Percentiles rank a stretch among this genome's conserved stretches.
These are phyloP conservation scores for Eucalyptus shirleyi DNA, from an alignment of 345 rosid genomes.

Conservation along the genomic window DNA sequence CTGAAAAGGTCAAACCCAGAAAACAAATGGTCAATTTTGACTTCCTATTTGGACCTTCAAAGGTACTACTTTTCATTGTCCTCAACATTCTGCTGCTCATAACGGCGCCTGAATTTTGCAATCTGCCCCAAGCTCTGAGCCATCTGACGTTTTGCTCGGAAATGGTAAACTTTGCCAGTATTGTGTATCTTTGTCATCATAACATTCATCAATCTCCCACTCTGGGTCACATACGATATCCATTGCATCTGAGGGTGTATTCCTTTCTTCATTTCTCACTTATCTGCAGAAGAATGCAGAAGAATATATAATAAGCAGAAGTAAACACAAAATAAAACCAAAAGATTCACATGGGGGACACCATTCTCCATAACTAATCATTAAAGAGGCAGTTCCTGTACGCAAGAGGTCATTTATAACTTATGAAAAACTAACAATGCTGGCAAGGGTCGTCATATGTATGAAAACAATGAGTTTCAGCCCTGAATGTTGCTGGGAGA, in stretches of 20 bases:
- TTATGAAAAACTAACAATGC: background rate
- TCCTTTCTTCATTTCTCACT: constrained; percentile 74
- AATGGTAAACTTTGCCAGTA: constrained; percentile 77
- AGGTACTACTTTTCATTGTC: background rate
- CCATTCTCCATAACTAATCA: background rate
- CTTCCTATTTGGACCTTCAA: background rate
- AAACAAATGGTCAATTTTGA: background rate
- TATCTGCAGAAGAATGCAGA: constrained; percentile 4
- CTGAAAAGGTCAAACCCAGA: background rate
- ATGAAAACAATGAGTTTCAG: background rate
- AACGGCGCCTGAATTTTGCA: constrained; percentile 77
- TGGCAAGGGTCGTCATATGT: background rate
- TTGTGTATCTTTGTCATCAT: constrained; percentile 88
- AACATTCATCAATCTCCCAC: constrained; percentile 78
- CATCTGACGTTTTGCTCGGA: constrained; percentile 82
- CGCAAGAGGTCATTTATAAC: background rate
- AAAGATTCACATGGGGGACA: background rate
- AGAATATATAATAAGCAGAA: background rate
- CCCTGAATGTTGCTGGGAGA: background rate
- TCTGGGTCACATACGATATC: constrained; percentile 87
- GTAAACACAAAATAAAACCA: background rate
- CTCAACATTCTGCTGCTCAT: constrained; percentile 38
- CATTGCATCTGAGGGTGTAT: constrained; percentile 94
- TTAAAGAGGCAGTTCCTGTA: background rate
- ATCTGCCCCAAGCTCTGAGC: constrained; percentile 79